Percentiles rank a stretch among this genome's conserved stretches.
phyloP scores from a whole-genome alignment of 352 stramenopile genomes.

The Globisporangium orthogonon region DNA sequence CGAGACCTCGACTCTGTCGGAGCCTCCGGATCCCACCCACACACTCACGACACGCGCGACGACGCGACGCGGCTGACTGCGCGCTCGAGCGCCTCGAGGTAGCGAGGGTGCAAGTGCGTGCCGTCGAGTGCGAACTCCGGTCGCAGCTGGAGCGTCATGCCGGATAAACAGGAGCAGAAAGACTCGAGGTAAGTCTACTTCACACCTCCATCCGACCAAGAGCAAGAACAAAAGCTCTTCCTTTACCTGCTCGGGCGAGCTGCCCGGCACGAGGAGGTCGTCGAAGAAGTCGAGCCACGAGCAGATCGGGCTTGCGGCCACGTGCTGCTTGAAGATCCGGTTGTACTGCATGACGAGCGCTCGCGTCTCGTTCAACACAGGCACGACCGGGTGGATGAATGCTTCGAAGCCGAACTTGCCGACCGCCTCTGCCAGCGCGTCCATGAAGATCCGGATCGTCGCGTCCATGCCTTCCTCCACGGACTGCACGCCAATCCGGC shows the following conservation, averaged over 20 bases:
- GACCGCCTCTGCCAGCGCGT: conserved; percentile 39
- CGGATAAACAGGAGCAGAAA: too few species aligned
- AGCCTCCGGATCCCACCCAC: too few species aligned
- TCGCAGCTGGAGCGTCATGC: conserved; percentile 28
- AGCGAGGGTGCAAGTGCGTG: conserved; percentile 81
- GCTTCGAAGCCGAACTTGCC: conserved; percentile 55
- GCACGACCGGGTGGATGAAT: conserved; percentile 85
- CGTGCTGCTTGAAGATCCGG: conserved; percentile 37
- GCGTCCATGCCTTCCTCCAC: conserved; percentile 75
- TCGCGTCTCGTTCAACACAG: conserved; percentile 86
- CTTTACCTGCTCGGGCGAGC: conserved; percentile 34
- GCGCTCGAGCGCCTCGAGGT: conserved; percentile 44
- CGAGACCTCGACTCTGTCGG: too few species aligned
- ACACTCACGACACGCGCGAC: not conserved
- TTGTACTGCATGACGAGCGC: conserved; percentile 85
- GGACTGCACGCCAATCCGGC: conserved; percentile 18
- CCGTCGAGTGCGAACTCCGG: conserved; percentile 62
- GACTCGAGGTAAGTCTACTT: too few species aligned
- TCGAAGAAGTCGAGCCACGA: conserved; percentile 90
- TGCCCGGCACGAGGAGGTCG: conserved; percentile 50
- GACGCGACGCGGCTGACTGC: conserved; percentile 12
- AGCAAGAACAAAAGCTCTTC: not conserved
- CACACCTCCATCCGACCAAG: too few species aligned
- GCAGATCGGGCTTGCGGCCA: conserved; percentile 37
- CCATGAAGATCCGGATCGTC: conserved; percentile 82